Evolutionary conservation across 1,284 basidiomycete species (phyloP), one percentile per base, ranked within the genome.

Genomic region (Termitomyces sp.): DNA sequence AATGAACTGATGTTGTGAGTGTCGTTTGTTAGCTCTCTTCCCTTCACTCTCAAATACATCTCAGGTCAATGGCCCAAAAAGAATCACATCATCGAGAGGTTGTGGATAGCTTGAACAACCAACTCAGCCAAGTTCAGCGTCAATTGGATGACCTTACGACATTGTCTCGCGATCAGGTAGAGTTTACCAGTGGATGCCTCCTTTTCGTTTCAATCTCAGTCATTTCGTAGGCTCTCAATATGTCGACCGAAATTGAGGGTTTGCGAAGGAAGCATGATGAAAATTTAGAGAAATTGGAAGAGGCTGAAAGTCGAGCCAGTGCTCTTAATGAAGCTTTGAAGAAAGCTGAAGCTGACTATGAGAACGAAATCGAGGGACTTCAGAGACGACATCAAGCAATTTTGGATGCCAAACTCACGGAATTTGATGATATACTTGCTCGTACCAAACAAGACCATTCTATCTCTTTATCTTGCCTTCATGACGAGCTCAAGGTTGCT

Each of bases 11-110:
- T 94, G 92, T 73, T 86, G 90, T 92, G 63, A 62, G 86, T 70
- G 10, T 42, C 57, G 12, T n/a, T 57, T 44, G 40, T 57, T 13
- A 1, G 2, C 17, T 13, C 46, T 52, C 54, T 40, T 51, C 55
- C 47, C 54, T 21, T 34, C 46, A 5, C 13, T 24, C 30, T 46
- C 17, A 51, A 24, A 26, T 39, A 44, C 31, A 58, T 41, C 40
- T 28, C 55, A 92, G 92, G 56, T 91, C 94, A 1, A 96, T 97
- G 94, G 93, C 93, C 2, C 88, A 92, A 73, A 96, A 96, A 68
- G 93, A 97, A 69, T 89, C 90, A 1, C 76, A 82, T 47, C 92
- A 96, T 68, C 82, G 83, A 21, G 90, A 94, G 64, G 66, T 78
- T 26, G 84, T 94, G 13, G 83, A 90, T 45, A 72, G 73, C n/a